These are phyloP conservation scores for Vigna nakashimae DNA, from an alignment of 306 rosid species.

Conservation along the genomic window DNA sequence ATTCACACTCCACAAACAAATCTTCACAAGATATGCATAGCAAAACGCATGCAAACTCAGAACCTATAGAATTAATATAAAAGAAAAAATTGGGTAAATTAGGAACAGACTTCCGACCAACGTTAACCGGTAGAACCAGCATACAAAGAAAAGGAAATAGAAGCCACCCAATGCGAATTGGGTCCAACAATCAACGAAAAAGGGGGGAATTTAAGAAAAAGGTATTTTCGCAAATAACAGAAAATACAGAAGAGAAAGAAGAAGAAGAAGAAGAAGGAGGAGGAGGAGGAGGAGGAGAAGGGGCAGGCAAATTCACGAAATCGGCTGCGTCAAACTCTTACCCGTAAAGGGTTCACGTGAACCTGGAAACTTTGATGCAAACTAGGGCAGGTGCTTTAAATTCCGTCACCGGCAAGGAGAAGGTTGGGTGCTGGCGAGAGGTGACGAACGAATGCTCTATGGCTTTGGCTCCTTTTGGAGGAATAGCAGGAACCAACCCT, in stretches of 20 bases:
- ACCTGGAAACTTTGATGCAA: constrained; percentile 31
- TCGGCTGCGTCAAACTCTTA: constrained; percentile 49
- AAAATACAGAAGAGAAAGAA: constrained; percentile 1
- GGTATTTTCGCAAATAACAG: constrained; percentile 29
- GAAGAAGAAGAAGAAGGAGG: constrained; percentile 11
- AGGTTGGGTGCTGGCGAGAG: constrained; percentile 39
- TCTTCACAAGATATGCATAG: constrained; percentile 18
- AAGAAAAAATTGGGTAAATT: not conserved
- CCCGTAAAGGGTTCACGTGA: constrained; percentile 43
- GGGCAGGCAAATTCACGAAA: not conserved
- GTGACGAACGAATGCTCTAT: constrained; percentile 60
- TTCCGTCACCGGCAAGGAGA: constrained; percentile 67
- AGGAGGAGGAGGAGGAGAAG: not conserved
- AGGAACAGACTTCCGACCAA: constrained; percentile 24
- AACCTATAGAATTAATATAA: constrained; percentile 21
- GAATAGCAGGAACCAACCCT: not conserved
- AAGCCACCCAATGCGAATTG: constrained; percentile 40
- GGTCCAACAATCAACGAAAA: constrained; percentile 27
- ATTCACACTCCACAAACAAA: constrained; percentile 43
- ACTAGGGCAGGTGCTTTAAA: constrained; percentile 53
- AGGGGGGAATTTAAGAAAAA: constrained; percentile 21
- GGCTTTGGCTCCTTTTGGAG: constrained; percentile 23
- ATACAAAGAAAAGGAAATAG: not conserved
- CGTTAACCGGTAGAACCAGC: constrained; percentile 22
- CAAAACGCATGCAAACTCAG: constrained; percentile 25